These are phyloP conservation scores for Coemansia sp. DNA, from an alignment of 192 early-diverging fungal species.

Conservation along the genomic window DNA sequence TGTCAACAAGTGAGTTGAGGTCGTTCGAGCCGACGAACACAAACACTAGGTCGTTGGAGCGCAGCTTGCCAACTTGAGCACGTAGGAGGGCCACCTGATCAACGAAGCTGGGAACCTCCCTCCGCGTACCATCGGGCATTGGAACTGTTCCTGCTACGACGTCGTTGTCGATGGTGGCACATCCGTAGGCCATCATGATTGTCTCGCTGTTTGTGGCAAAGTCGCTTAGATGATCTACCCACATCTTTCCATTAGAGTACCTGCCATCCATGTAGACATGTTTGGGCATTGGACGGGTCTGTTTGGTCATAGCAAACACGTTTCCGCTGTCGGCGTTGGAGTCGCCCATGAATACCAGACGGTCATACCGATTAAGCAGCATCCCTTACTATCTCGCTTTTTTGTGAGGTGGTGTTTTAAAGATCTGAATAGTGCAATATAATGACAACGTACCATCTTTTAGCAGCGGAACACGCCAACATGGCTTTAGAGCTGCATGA, in stretches of 20 bases:
- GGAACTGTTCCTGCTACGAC: slow-evolving; percentile 37
- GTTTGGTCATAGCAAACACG: slow-evolving; percentile 29
- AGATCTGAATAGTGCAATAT: neutral
- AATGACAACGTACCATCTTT: neutral
- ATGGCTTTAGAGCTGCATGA: neutral
- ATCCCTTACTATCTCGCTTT: no score
- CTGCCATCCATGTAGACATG: slow-evolving; percentile 39
- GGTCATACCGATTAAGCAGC: slow-evolving; percentile 21
- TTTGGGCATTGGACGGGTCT: slow-evolving; percentile 21
- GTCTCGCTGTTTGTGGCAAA: neutral
- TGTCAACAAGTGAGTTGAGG: slow-evolving; percentile 36
- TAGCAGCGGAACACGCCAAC: neutral
- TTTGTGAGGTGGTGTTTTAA: no score
- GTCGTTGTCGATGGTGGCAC: slow-evolving; percentile 44
- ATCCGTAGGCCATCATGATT: slow-evolving; percentile 38
- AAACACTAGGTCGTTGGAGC: slow-evolving; percentile 36
- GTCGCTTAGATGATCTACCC: slow-evolving; percentile 35
- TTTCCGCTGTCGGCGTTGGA: slow-evolving; percentile 50
- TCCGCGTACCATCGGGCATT: slow-evolving; percentile 24
- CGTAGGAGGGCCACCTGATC: slow-evolving; percentile 24
- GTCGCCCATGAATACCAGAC: slow-evolving; percentile 45
- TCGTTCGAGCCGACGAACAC: slow-evolving; percentile 48
- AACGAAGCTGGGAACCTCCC: slow-evolving; percentile 25
- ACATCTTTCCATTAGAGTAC: slow-evolving; percentile 39
- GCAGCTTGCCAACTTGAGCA: slow-evolving; percentile 5